A percentile compares a stretch with the other conserved stretches of the same genome.
Conservation (phyloP, 2,329 filamentous ascomycete species). For the Aspergillus hiratsukae region DNA sequence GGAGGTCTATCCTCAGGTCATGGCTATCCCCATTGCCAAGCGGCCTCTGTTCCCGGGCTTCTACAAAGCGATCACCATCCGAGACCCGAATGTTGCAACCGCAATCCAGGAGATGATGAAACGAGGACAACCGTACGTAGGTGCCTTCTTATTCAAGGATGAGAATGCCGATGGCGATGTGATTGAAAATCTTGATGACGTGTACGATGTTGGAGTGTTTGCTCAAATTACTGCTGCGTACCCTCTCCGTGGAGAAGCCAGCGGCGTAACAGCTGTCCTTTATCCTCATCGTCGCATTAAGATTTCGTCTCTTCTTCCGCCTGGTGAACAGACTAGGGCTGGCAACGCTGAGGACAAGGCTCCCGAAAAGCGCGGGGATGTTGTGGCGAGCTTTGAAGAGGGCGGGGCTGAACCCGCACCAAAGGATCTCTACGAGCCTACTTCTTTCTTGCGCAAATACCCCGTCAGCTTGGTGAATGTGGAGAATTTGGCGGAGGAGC, state of each 20-base stretch:
- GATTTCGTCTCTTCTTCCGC: constrained; percentile 76
- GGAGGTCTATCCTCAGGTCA: constrained; percentile 94
- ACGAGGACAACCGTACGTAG: constrained; percentile 93
- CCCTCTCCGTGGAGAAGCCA: constrained; percentile 75
- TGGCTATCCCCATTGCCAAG: constrained; percentile 93
- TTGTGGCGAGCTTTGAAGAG: constrained; percentile 97
- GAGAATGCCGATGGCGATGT: constrained; percentile 90
- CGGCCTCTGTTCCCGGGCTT: constrained; percentile 94
- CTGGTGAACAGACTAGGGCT: constrained; percentile 42
- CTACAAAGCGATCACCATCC: constrained; percentile 97
- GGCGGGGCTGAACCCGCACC: constrained; percentile 56
- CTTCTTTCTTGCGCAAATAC: constrained; percentile 85
- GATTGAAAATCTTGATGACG: constrained; percentile 83
- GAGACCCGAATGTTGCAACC: constrained; percentile 82
- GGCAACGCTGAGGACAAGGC: constrained; percentile 38
- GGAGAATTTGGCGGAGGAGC: constrained; percentile 84
- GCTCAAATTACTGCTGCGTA: constrained; percentile 97
- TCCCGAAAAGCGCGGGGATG: constrained; percentile 77
- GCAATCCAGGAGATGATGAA: constrained; percentile 97
- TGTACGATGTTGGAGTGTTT: constrained; percentile 94
- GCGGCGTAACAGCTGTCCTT: constrained; percentile 82
- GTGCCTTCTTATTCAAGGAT: constrained; percentile 95
- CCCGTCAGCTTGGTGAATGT: constrained; percentile 93
- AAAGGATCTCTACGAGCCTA: constrained; percentile 70
- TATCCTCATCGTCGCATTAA: constrained; percentile 95